A percentile compares a stretch with the other conserved stretches of the same genome.
Conservation (phyloP, 2,329 filamentous ascomycete genomes). For the Didymella glomerata region DNA sequence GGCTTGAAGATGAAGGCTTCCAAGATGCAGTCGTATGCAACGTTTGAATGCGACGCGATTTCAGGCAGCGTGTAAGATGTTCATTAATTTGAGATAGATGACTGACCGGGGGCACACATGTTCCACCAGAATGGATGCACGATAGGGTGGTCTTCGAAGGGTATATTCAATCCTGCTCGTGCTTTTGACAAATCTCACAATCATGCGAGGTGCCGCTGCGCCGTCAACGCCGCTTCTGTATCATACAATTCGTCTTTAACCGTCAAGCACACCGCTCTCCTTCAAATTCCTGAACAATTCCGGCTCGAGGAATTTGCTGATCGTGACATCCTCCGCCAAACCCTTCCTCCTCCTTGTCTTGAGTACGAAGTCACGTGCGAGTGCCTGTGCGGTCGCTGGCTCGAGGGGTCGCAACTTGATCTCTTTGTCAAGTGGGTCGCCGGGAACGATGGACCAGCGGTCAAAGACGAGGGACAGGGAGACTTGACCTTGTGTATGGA, state of each 20-base stretch:
- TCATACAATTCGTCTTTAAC: constrained; percentile 35
- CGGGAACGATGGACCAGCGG: constrained; percentile 93
- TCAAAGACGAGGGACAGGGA: constrained; percentile 94
- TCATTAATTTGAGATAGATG: no score
- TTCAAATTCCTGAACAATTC: constrained; percentile 89
- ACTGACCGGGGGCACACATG: no score
- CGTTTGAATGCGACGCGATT: no score
- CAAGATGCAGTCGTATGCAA: no score
- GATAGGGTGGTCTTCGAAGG: constrained; percentile 10
- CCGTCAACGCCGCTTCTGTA: constrained; percentile 11
- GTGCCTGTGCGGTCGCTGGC: constrained; percentile 85
- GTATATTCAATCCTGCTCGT: constrained; percentile 16
- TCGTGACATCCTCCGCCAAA: constrained; percentile 91
- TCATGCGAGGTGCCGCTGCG: constrained; percentile 3
- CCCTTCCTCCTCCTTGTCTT: constrained; percentile 96
- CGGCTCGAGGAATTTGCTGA: constrained; percentile 95
- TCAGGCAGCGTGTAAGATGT: no score
- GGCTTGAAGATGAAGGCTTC: no score
- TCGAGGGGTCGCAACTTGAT: constrained; percentile 84
- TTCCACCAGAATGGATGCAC: no score
- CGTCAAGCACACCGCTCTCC: constrained; percentile 86
- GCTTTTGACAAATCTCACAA: neutral
- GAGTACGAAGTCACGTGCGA: constrained; percentile 92
- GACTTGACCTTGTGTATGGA: constrained; percentile 92
- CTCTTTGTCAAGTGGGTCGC: constrained; percentile 90